Conservation (phyloP, 2,329 filamentous ascomycete species). For the Thermochaetoides dissita region DNA sequence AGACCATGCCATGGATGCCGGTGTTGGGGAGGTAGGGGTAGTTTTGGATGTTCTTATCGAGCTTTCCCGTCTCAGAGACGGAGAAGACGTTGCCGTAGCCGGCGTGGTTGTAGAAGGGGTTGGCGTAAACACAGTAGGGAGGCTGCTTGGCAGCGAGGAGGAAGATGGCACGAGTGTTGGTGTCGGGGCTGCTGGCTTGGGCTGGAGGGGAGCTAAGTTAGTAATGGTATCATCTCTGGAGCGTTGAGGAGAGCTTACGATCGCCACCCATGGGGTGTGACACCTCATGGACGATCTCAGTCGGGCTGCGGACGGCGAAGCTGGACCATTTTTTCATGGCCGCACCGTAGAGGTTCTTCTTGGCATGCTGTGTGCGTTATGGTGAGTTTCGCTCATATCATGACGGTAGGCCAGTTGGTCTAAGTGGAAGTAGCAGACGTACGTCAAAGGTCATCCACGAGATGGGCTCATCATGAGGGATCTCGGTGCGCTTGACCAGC, state of each 20-base stretch:
- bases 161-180: conserved; percentile 82
- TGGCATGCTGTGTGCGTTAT: conserved; percentile 45
- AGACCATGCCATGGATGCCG: conserved; percentile 72
- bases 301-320: conserved; percentile 61
- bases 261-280: conserved; percentile 66
- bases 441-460: conserved; percentile 90
- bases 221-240: not conserved
- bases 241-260: conserved; percentile 35
- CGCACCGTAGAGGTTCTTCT: conserved; percentile 75
- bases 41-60: conserved; percentile 54
- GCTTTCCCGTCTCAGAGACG: conserved; percentile 40
- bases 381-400: not conserved
- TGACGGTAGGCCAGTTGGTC: not conserved
- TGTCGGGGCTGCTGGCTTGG: conserved; percentile 51
- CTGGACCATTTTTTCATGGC: conserved; percentile 91
- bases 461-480: conserved; percentile 72
- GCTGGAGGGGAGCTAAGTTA: conserved; percentile 29
- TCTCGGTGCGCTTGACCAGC: conserved; percentile 66
- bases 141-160: conserved; percentile 64
- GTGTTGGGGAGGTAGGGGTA: conserved; percentile 56
- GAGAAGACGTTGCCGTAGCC: conserved; percentile 68
- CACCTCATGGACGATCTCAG: conserved; percentile 59
- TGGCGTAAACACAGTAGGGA: conserved; percentile 74
- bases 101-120: conserved; percentile 79
- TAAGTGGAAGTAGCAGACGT: conserved; percentile 21